Evolutionary conservation across 768 basidiomycete species (phyloP).

Genomic region (Termitomyces eurrhizus): DNA sequence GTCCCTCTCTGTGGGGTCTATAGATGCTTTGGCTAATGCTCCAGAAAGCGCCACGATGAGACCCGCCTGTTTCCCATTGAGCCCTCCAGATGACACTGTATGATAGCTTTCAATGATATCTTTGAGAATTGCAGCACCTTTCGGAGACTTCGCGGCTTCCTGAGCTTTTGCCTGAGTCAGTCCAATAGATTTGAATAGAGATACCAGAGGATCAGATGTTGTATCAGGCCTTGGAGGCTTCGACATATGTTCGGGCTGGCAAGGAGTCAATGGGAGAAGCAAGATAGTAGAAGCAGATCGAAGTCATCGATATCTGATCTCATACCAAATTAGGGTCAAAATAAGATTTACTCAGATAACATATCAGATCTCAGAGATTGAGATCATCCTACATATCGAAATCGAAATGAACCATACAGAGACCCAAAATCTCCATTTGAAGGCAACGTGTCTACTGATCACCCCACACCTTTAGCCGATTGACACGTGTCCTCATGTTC

Average conservation of each 20-base stretch:
- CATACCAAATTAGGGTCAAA: slow-evolving; percentile 9
- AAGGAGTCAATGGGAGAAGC: background rate
- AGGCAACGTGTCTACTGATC: background rate
- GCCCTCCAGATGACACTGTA: slow-evolving; percentile 36
- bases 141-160: slow-evolving; percentile 79
- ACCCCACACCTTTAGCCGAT: background rate
- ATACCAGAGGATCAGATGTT: slow-evolving; percentile 27
- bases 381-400: background rate
- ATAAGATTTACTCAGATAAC: slow-evolving; percentile 13
- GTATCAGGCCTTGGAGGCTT: slow-evolving; percentile 24
- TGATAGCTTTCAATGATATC: slow-evolving; percentile 60
- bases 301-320: slow-evolving; percentile 5
- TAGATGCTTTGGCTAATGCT: slow-evolving; percentile 49
- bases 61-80: slow-evolving; percentile 77
- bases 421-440: background rate
- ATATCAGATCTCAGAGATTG: background rate
- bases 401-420: background rate
- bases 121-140: slow-evolving; percentile 66
- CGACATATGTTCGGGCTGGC: slow-evolving; percentile 18
- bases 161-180: slow-evolving; percentile 72
- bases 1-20: slow-evolving; percentile 51
- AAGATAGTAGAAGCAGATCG: background rate
- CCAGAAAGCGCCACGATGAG: slow-evolving; percentile 67
- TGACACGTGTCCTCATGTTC: slow-evolving; percentile 4
- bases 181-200: slow-evolving; percentile 74